Percentiles rank a stretch among this genome's conserved stretches.
Evolutionary conservation across 371 early-diverging fungal species (phyloP).

Genomic region (Mortierella sp.): DNA sequence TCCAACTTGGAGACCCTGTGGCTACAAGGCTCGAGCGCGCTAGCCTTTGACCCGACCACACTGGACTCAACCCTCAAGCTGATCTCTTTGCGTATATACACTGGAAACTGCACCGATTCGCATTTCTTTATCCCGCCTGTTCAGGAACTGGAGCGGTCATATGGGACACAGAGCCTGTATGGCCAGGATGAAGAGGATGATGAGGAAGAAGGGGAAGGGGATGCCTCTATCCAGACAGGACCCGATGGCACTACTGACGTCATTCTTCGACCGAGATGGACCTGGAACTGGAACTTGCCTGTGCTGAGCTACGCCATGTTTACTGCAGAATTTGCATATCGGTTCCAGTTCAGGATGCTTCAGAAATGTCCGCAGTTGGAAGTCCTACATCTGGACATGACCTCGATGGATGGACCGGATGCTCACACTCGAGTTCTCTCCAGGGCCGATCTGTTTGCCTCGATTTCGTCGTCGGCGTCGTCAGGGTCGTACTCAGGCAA

Average conservation of each 20-base stretch:
- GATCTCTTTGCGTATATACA: neutral
- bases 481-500: neutral
- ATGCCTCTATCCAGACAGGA: neutral
- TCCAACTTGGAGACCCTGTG: neutral
- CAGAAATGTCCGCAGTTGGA: neutral
- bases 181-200: neutral
- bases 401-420: neutral
- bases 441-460: neutral
- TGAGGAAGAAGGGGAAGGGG: neutral
- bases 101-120: neutral
- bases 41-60: neutral
- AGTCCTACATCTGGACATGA: neutral
- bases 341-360: slow-evolving; percentile 2
- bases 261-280: neutral
- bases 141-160: neutral
- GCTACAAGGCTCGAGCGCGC: neutral
- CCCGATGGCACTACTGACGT: neutral
- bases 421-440: neutral
- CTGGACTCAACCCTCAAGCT: neutral
- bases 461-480: neutral
- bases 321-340: neutral
- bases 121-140: neutral
- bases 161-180: neutral
- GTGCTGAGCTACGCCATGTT: neutral
- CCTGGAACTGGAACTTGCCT: neutral